Conservation (phyloP, 2,329 filamentous ascomycete species). For the Fusarium torulosum region DNA sequence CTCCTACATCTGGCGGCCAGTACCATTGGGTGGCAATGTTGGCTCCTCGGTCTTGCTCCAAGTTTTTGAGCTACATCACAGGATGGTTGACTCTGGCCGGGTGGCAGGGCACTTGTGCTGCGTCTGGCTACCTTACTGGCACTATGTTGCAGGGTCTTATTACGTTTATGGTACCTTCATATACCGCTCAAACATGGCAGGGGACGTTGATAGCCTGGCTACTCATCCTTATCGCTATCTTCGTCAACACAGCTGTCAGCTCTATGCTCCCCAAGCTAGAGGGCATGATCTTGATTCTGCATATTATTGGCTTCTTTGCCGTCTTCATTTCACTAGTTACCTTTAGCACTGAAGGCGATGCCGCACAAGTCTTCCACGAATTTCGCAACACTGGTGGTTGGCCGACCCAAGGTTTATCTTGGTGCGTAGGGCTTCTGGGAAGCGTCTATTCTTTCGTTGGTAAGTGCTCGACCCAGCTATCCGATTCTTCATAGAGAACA, state of each 20-base stretch:
- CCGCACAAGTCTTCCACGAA: constrained; percentile 46
- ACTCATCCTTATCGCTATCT: constrained; percentile 56
- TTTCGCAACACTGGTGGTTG: constrained; percentile 42
- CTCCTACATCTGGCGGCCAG: constrained; percentile 35
- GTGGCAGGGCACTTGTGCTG: constrained; percentile 43
- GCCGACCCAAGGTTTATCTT: constrained; percentile 33
- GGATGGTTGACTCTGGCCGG: constrained; percentile 44
- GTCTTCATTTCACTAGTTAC: constrained; percentile 52
- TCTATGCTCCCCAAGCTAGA: constrained; percentile 54
- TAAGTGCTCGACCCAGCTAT: background rate
- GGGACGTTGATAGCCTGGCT: constrained; percentile 51
- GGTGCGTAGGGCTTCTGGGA: constrained; percentile 34
- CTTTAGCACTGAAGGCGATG: constrained; percentile 45
- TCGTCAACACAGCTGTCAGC: constrained; percentile 52
- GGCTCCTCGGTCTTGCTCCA: constrained; percentile 33
- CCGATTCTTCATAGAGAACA: too few species aligned
- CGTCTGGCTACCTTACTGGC: constrained; percentile 37
- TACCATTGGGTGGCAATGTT: constrained; percentile 42
- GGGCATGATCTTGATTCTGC: constrained; percentile 55
- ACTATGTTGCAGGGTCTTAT: constrained; percentile 45
- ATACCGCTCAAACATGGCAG: constrained; percentile 42
- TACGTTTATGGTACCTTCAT: constrained; percentile 25
- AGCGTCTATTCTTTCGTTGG: constrained; percentile 37
- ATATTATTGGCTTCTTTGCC: constrained; percentile 60
- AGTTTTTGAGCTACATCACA: constrained; percentile 49